These are phyloP conservation scores for Metschnikowia santaceciliae DNA, from an alignment of 805 yeast genomes.

Conservation along the genomic window DNA sequence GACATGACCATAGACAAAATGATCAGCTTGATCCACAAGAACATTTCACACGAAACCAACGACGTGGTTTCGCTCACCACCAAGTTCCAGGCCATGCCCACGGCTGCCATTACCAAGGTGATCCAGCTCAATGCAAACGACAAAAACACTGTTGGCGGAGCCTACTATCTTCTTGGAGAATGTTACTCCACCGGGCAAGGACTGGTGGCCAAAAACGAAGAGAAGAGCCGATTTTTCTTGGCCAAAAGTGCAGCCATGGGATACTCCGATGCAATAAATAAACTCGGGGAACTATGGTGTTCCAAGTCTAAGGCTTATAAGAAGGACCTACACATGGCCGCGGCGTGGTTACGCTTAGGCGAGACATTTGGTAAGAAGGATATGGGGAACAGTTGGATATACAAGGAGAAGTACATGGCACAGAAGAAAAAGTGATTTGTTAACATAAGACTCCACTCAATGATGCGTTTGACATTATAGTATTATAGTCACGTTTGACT, in stretches of 20 bases:
- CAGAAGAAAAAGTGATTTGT: slow-evolving; percentile 9
- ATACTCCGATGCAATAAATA: slow-evolving; percentile 61
- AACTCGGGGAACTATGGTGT: slow-evolving; percentile 68
- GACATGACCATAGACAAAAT: slow-evolving; percentile 28
- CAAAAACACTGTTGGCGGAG: slow-evolving; percentile 43
- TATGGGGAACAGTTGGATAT: slow-evolving; percentile 72
- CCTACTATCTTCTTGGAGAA: slow-evolving; percentile 61
- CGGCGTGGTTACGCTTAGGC: slow-evolving; percentile 66
- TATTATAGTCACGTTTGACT: too few species aligned
- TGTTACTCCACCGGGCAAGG: slow-evolving; percentile 57
- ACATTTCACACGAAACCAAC: slow-evolving; percentile 19
- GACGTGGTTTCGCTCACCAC: slow-evolving; percentile 27
- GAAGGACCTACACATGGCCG: slow-evolving; percentile 58
- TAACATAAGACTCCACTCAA: background rate
- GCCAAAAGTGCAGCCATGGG: slow-evolving; percentile 68
- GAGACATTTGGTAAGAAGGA: slow-evolving; percentile 57
- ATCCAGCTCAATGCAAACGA: slow-evolving; percentile 27
- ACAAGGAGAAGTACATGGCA: slow-evolving; percentile 57
- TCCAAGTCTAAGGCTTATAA: slow-evolving; percentile 50
- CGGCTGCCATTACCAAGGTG: slow-evolving; percentile 26
- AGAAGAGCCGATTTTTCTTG: slow-evolving; percentile 52
- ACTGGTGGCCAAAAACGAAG: slow-evolving; percentile 43
- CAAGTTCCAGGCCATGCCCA: slow-evolving; percentile 22
- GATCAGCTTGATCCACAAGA: slow-evolving; percentile 22
- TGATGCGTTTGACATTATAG: too few species aligned